These are phyloP conservation scores for Clarireedia hainanense DNA, from an alignment of 2,329 filamentous ascomycete genomes.

Conservation along the genomic window DNA sequence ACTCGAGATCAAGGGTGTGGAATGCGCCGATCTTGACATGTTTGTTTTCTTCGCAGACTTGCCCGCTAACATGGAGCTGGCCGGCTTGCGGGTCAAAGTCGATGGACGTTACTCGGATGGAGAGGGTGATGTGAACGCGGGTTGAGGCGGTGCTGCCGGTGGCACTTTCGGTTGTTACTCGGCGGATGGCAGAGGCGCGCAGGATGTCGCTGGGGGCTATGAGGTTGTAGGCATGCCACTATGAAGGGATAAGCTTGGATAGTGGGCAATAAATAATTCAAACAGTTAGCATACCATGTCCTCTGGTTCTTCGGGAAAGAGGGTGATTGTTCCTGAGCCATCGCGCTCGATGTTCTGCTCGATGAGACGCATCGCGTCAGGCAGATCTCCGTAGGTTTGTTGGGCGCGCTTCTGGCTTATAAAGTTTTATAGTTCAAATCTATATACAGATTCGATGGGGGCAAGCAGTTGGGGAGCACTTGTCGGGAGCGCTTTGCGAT, in stretches of 20 bases:
- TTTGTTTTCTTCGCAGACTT: conserved; percentile 58
- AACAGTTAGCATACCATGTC: conserved; percentile 50
- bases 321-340: conserved; percentile 56
- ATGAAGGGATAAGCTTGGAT: background rate
- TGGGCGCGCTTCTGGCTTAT: too few relatives aligned
- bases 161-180: conserved; percentile 49
- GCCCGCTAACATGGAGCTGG: conserved; percentile 60
- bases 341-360: conserved; percentile 60
- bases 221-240: conserved; percentile 72
- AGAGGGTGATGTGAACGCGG: conserved; percentile 56
- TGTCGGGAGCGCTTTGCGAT: too few relatives aligned
- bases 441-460: too few relatives aligned
- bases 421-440: too few relatives aligned
- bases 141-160: conserved; percentile 56
- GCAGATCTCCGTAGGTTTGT: too few relatives aligned
- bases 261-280: background rate
- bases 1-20: conserved; percentile 75
- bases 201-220: conserved; percentile 58
- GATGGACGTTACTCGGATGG: conserved; percentile 55
- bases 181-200: conserved; percentile 57
- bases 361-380: conserved; percentile 52
- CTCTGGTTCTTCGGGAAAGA: conserved; percentile 65
- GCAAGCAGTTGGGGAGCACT: too few relatives aligned
- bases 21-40: conserved; percentile 59
- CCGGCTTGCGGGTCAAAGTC: conserved; percentile 64